phyloP scores from a whole-genome alignment of 2,329 filamentous ascomycete species.

The Colletotrichum sp. region DNA sequence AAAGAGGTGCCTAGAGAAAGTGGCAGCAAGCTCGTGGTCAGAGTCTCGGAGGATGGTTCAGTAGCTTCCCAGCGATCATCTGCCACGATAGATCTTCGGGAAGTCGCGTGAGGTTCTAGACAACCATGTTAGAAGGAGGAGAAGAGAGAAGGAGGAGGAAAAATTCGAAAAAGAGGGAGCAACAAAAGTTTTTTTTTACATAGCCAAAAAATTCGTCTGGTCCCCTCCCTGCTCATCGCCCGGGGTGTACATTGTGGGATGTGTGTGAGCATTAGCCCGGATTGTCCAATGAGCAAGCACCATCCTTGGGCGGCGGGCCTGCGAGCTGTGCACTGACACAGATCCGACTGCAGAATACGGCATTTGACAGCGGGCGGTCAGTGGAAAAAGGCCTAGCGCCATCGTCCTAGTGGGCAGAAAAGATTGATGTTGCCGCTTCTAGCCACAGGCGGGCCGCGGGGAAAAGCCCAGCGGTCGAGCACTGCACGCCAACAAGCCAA shows the following conservation, averaged over 20 bases:
- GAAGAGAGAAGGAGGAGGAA: conserved; percentile 13
- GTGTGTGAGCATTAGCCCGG: background rate
- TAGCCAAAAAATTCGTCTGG: conserved; percentile 17
- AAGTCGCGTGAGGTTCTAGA: conserved; percentile 19
- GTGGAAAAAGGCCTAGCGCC: background rate
- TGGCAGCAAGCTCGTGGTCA: conserved; percentile 20
- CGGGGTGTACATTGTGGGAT: background rate
- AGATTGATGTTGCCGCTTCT: conserved; percentile 15
- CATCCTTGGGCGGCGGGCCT: conserved; percentile 6
- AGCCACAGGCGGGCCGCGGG: conserved; percentile 12
- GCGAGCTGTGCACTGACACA: conserved; percentile 6
- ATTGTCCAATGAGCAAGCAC: conserved; percentile 20
- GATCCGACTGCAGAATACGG: conserved; percentile 9
- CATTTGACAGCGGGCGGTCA: conserved; percentile 12
- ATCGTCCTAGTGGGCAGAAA: conserved; percentile 8
- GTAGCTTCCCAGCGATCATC: conserved; percentile 26
- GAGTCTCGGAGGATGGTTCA: conserved; percentile 19
- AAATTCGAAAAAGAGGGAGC: background rate
- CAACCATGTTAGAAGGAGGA: conserved; percentile 21
- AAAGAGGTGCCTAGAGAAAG: background rate
- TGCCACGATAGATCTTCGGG: conserved; percentile 26
- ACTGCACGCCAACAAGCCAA: background rate
- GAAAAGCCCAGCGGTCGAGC: background rate
- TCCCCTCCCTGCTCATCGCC: background rate
- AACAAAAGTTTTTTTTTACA: conserved; percentile 23